These are phyloP conservation scores for Fusarium redolens DNA, from an alignment of 2,329 filamentous ascomycete species.

Conservation along the genomic window DNA sequence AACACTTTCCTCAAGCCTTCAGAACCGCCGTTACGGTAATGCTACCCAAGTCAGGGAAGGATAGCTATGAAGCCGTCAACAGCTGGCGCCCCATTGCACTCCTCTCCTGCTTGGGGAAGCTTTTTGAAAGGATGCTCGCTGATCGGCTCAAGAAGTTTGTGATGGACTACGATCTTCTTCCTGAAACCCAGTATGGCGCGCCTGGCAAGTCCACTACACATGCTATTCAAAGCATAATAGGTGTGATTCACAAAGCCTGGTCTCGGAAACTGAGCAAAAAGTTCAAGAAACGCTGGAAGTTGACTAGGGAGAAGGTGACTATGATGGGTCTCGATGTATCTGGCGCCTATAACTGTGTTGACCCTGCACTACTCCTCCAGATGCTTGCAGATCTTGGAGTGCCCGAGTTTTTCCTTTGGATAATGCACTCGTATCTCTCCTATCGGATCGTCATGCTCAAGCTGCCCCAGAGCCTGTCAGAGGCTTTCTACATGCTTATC, in stretches of 20 bases:
- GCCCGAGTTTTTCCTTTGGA: neutral
- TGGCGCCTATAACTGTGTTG: conserved; percentile 5
- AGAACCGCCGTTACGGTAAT: neutral
- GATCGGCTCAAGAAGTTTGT: neutral
- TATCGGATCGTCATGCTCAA: neutral
- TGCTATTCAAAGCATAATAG: neutral
- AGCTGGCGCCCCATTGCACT: conserved; percentile 17
- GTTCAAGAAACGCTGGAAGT: neutral
- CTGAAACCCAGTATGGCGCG: conserved; percentile 4
- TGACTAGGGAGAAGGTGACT: neutral
- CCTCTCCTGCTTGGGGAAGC: neutral
- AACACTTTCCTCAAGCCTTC: neutral
- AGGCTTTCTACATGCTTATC: neutral
- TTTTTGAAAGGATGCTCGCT: neutral
- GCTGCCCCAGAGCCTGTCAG: neutral
- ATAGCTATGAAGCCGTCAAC: neutral
- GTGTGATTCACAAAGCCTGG: neutral
- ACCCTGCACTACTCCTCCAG: neutral
- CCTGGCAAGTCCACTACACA: conserved; percentile 9
- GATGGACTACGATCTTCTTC: neutral
- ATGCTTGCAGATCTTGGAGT: neutral
- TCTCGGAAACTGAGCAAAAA: neutral
- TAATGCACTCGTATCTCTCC: conserved; percentile 3
- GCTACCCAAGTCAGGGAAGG: conserved; percentile 10
- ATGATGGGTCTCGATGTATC: conserved; percentile 14